Conservation (phyloP, 176 grass and related monocot genomes). For the Thinopyrum elongatum region DNA sequence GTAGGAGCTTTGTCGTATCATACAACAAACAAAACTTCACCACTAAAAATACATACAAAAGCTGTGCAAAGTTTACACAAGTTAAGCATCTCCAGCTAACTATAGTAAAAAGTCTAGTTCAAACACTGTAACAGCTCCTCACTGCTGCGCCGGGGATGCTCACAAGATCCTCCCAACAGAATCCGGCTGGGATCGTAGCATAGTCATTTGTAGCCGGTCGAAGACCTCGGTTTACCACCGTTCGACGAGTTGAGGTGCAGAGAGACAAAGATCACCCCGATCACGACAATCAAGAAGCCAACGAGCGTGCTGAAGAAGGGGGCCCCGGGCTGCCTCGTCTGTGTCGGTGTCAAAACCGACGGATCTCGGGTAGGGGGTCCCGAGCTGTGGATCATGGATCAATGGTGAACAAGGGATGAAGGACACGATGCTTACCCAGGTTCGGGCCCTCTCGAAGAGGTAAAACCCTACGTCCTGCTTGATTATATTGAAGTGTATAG, state of each 20-base stretch:
- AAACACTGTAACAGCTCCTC: not conserved
- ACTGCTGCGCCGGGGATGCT: not conserved
- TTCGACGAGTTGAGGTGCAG: conserved; percentile 74
- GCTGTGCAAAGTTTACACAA: not conserved
- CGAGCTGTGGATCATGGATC: no score
- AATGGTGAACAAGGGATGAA: no score
- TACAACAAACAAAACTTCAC: not conserved
- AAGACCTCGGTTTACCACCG: conserved; percentile 58
- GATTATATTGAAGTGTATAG: no score
- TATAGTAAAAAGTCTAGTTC: not conserved
- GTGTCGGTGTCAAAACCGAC: no score
- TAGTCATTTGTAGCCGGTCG: conserved; percentile 35
- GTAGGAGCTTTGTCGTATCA: not conserved
- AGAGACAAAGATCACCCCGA: conserved; percentile 83
- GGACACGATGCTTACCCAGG: no score
- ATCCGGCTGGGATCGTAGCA: not conserved
- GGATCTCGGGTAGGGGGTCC: no score
- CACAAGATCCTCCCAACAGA: not conserved
- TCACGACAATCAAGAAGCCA: conserved; percentile 83
- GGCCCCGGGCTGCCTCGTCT: conserved; percentile 88
- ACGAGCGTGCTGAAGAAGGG: conserved; percentile 93
- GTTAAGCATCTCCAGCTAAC: not conserved
- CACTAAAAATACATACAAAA: not conserved
- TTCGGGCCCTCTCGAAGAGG: no score
- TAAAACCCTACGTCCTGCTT: no score